phyloP scores from a whole-genome alignment of 495 filamentous ascomycete genomes.

The Oleoguttula mirabilis region DNA sequence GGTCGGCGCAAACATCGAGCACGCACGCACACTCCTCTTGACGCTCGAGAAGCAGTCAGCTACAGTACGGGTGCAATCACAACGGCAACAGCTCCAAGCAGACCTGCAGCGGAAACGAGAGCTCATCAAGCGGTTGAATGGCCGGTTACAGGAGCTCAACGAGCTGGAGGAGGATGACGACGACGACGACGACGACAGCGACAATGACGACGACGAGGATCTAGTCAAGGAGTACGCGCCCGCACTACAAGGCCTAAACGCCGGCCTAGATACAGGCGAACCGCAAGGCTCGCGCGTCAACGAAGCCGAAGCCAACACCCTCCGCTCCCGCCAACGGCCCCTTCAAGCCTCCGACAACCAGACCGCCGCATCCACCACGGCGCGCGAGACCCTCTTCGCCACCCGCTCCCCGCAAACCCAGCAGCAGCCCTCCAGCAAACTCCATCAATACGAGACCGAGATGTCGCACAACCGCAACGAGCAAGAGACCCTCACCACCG shows the following conservation, averaged over 20 bases:
- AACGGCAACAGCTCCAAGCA: constrained; percentile 52
- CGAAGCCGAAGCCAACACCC: constrained; percentile 12
- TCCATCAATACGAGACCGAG: constrained; percentile 43
- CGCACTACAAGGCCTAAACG: constrained; percentile 14
- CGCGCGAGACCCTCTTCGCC: constrained; percentile 23
- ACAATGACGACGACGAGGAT: constrained; percentile 15
- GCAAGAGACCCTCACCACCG: constrained; percentile 73
- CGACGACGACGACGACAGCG: constrained; percentile 17
- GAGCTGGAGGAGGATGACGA: constrained; percentile 19
- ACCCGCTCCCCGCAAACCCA: constrained; percentile 13
- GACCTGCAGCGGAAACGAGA: constrained; percentile 55
- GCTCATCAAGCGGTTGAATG: constrained; percentile 31
- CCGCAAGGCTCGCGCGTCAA: background rate
- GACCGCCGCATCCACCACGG: constrained; percentile 17
- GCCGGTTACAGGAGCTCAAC: constrained; percentile 36
- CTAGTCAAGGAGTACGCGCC: constrained; percentile 23
- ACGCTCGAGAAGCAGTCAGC: constrained; percentile 63
- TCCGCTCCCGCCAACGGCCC: constrained; percentile 27
- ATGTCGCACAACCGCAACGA: constrained; percentile 63
- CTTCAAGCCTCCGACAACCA: constrained; percentile 12
- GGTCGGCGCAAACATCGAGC: constrained; percentile 50
- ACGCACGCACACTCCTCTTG: constrained; percentile 63
- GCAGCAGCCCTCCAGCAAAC: constrained; percentile 12
- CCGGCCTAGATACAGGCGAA: constrained; percentile 21
- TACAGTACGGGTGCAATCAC: constrained; percentile 49